Evolutionary conservation across 345 rosid genomes (phyloP), one percentile per base, ranked within the genome.

Genomic region (Arabidopsis arenosa): DNA sequence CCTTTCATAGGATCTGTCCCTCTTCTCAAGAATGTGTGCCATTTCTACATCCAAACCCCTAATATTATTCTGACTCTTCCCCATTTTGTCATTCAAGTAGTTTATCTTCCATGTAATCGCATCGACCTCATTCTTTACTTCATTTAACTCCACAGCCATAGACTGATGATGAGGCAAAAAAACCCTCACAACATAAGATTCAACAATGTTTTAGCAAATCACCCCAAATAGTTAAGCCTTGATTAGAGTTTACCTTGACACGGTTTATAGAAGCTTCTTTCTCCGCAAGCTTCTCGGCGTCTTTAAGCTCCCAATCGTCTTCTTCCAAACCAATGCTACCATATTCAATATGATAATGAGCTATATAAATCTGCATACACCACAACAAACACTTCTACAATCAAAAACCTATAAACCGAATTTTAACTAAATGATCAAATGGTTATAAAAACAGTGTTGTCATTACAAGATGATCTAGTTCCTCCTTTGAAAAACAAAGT

Each of bases 401-500:
- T 77, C 44, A 45, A 59, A 28, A 28, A 28, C 32, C 32, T 28
- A 28, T 1, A 23, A 23, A 28, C 32, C 32, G 32, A 28, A 28
- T 28, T 5, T 0, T 9, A 54, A 48, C 11, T 0, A 66, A 57
- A 57, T 9, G 37, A 63, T 63, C 39, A 45, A 45, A 70, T 14
- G 13, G 67, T 15, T 39, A 36, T n/a, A 56, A 55, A 37, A 70
- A 13, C 14, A 41, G 45, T 23, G 26, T 39, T 8, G 32, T 15
- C 86, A 69, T 45, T 93, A 92, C 99, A 61, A 82, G 53, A 58
- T 86, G 89, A 74, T 95, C 86, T 12, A 95, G 90, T 72, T 95
- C 98, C 82, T 88, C 89, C 79, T 85, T 94, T 9, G 97, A 81
- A 62, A 96, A 89, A 75, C 96, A 90, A 73, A 92, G 55, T 11